Conservation (phyloP, 2,329 filamentous ascomycete species). For the Cylindrodendrum hubeiense region DNA sequence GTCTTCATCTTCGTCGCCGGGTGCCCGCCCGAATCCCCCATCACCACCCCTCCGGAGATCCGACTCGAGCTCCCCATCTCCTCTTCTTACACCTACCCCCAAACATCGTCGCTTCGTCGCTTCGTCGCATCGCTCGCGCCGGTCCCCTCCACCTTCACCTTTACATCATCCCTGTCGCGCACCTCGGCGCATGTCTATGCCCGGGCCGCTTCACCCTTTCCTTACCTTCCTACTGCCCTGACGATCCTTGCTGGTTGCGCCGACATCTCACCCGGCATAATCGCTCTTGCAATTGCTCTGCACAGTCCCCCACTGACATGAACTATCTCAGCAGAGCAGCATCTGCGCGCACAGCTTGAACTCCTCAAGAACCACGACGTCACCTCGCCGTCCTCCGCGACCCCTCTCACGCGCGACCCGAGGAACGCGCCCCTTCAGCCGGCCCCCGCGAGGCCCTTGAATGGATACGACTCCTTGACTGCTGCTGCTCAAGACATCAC, state of each 20-base stretch:
- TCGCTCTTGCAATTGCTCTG: slow-evolving; percentile 33
- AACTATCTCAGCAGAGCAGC: slow-evolving; percentile 50
- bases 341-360: slow-evolving; percentile 59
- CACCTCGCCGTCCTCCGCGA: slow-evolving; percentile 47
- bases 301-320: slow-evolving; percentile 40
- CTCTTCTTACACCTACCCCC: background rate
- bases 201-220: slow-evolving; percentile 25
- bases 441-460: slow-evolving; percentile 50
- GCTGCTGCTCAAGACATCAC: slow-evolving; percentile 50
- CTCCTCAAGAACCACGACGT: slow-evolving; percentile 56
- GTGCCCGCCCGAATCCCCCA: slow-evolving; percentile 27
- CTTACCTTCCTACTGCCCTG: slow-evolving; percentile 21
- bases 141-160: slow-evolving; percentile 30
- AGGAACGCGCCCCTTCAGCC: slow-evolving; percentile 47
- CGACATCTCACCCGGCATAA: slow-evolving; percentile 25
- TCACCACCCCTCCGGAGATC: slow-evolving; percentile 22
- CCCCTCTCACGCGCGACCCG: slow-evolving; percentile 45
- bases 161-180: slow-evolving; percentile 42
- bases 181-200: slow-evolving; percentile 31
- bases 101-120: slow-evolving; percentile 1
- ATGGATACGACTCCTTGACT: slow-evolving; percentile 60
- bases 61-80: slow-evolving; percentile 1
- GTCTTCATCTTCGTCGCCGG: slow-evolving; percentile 15
- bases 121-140: slow-evolving; percentile 19
- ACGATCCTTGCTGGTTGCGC: slow-evolving; percentile 25